These are phyloP conservation scores for Pneumocystis jirovecii DNA, from an alignment of 1,139 yeast genomes.

Conservation along the genomic window DNA sequence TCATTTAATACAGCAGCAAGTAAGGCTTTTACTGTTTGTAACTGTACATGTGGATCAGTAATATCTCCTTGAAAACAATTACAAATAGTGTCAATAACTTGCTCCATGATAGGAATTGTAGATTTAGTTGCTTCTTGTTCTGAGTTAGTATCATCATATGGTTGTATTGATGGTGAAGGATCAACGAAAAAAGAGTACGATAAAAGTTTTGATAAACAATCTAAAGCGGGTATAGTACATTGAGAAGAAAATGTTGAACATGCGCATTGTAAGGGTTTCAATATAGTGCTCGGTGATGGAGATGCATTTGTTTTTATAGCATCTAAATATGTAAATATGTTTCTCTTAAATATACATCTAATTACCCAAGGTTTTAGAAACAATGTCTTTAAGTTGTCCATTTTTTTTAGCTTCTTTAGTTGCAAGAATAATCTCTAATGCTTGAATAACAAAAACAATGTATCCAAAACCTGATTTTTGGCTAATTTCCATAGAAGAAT, in stretches of 20 bases:
- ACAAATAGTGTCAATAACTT: slow-evolving; percentile 71
- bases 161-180: slow-evolving; percentile 27
- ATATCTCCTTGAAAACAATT: slow-evolving; percentile 84
- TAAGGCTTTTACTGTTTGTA: slow-evolving; percentile 83
- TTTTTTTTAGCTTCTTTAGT: slow-evolving; percentile 39
- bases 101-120: slow-evolving; percentile 52
- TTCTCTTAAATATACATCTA: slow-evolving; percentile 7
- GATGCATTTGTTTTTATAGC: slow-evolving; percentile 16
- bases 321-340: slow-evolving; percentile 12
- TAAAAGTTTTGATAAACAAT: slow-evolving; percentile 50
- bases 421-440: slow-evolving; percentile 33
- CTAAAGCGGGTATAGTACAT: slow-evolving; percentile 43
- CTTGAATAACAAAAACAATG: slow-evolving; percentile 33
- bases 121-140: slow-evolving; percentile 38
- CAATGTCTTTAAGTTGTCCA: slow-evolving; percentile 29
- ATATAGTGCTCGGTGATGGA: slow-evolving; percentile 36
- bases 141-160: slow-evolving; percentile 20
- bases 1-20: slow-evolving; percentile 65
- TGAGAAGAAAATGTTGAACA: slow-evolving; percentile 40
- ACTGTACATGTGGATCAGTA: slow-evolving; percentile 73
- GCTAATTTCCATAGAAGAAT: background rate
- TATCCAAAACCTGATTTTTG: background rate
- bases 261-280: slow-evolving; percentile 48
- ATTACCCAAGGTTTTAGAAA: slow-evolving; percentile 30
- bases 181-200: slow-evolving; percentile 48